phyloP scores from a whole-genome alignment of 345 rosid species.

The Euphorbia tirucalli region DNA sequence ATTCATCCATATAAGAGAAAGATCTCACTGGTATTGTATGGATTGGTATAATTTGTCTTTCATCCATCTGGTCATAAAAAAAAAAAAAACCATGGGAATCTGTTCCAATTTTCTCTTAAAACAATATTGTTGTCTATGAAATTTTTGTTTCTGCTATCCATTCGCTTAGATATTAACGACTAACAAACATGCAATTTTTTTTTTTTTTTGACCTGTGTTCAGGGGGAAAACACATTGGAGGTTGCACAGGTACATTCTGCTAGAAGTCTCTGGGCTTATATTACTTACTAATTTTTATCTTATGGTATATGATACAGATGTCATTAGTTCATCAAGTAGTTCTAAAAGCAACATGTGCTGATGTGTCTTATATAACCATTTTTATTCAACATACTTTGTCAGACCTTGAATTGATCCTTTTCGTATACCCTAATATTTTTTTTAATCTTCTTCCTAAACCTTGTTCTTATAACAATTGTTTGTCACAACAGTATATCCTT shows the following conservation, averaged over 20 bases:
- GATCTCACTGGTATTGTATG: neutral
- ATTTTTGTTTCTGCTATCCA: neutral
- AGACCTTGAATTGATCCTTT: neutral
- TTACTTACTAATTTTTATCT: neutral
- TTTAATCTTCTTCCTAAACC: neutral
- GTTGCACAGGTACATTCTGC: constrained; percentile 72
- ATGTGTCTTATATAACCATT: neutral
- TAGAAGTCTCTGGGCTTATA: neutral
- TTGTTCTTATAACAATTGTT: neutral
- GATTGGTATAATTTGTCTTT: neutral
- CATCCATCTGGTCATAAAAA: neutral
- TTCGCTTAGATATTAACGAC: neutral
- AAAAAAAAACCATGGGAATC: neutral
- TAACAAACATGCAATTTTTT: constrained; percentile 4
- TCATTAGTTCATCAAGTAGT: neutral
- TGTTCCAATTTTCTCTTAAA: neutral
- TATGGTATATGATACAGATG: neutral
- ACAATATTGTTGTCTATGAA: neutral
- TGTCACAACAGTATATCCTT: neutral
- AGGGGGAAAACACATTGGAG: constrained; percentile 95
- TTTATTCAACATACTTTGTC: neutral
- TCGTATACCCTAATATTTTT: neutral
- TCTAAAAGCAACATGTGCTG: neutral
- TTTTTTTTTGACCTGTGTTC: constrained; percentile 25
- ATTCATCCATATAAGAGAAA: neutral